Conservation (phyloP, 192 early-diverging fungal genomes). For the Gaertneriomyces sp. region DNA sequence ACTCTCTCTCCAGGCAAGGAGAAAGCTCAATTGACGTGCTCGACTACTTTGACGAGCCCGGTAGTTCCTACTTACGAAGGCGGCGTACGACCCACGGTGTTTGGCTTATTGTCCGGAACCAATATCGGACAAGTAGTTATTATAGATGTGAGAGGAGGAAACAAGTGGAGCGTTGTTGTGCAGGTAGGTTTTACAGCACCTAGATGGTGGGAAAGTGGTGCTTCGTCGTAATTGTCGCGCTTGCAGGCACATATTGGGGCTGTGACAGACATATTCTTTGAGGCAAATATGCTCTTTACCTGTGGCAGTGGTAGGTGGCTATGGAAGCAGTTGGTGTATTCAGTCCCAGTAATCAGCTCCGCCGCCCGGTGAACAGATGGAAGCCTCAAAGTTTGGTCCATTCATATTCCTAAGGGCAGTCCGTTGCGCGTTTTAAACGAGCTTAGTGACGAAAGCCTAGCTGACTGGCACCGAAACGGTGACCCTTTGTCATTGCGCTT, state of each 20-base stretch:
- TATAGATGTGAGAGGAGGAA: constrained; percentile 36
- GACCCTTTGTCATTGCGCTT: background rate
- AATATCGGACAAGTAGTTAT: constrained; percentile 49
- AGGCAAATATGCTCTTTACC: constrained; percentile 28
- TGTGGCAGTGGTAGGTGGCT: constrained; percentile 29
- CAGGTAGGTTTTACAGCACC: constrained; percentile 15
- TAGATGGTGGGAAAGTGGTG: background rate
- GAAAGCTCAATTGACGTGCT: background rate
- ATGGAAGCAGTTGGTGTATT: no score
- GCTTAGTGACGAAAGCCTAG: background rate
- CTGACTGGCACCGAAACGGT: constrained; percentile 9
- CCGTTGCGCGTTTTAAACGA: background rate
- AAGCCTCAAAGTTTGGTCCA: constrained; percentile 37
- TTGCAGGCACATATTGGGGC: constrained; percentile 39
- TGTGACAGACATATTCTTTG: constrained; percentile 27
- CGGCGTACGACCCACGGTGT: constrained; percentile 28
- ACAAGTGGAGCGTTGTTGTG: constrained; percentile 29
- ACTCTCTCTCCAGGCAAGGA: no score
- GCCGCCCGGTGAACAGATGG: constrained; percentile 21
- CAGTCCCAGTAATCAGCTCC: no score
- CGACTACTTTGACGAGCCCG: background rate
- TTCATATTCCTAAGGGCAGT: constrained; percentile 15
- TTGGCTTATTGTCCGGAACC: constrained; percentile 42
- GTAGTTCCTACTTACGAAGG: background rate
- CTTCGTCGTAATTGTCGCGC: background rate